Conservation (phyloP, 106 monocot genomes). For the Dendrobium huoshanense region DNA sequence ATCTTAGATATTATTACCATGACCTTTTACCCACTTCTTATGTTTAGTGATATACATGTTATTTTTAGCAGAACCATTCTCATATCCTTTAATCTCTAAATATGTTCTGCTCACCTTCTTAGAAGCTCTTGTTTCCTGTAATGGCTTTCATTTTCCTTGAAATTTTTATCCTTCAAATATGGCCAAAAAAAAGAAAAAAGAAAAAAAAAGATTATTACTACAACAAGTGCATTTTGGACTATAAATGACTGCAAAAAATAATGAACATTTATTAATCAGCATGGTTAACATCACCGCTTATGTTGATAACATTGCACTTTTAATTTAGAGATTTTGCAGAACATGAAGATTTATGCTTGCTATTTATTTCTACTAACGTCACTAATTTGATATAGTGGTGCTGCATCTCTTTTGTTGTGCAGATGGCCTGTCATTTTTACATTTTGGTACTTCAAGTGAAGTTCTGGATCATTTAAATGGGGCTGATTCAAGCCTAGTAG, state of each 20-base stretch:
- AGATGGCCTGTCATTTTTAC: constrained; percentile 83
- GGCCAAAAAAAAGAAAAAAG: neutral
- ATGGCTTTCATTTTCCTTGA: neutral
- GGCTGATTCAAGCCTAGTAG: constrained; percentile 55
- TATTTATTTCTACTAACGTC: neutral
- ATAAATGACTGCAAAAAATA: neutral
- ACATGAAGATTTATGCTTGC: neutral
- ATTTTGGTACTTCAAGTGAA: constrained; percentile 94
- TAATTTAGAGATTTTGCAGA: neutral
- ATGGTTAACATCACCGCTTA: neutral
- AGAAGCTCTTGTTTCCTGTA: neutral
- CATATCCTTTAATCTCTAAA: no score
- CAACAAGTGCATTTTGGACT: neutral
- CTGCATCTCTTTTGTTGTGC: constrained; percentile 20
- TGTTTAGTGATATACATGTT: neutral
- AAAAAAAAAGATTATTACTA: neutral
- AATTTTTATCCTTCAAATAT: neutral
- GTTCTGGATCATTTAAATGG: constrained; percentile 84
- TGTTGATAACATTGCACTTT: neutral
- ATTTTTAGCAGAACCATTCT: neutral
- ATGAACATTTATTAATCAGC: neutral
- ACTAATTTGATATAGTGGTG: neutral
- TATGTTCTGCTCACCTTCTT: neutral
- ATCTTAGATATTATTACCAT: neutral
- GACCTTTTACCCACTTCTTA: neutral